Base-by-base conservation (phyloP, 2,329 filamentous ascomycete species). In the Dactylella cylindrospora region DNA sequence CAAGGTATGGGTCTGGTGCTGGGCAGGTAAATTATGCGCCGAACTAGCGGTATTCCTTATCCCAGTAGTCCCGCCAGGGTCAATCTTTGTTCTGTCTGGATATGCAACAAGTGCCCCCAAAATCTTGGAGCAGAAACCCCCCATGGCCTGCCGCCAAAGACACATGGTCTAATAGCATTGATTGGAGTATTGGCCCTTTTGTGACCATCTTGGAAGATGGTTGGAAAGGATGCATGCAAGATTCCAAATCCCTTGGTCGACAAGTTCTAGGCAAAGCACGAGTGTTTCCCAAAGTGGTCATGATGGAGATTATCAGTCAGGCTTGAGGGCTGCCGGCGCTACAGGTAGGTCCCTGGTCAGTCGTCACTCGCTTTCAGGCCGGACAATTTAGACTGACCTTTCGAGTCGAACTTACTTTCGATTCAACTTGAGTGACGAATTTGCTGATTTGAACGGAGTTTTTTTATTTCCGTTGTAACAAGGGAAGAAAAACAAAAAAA, bases 231-330 rank as follows among this genome's bases (percentile, higher is more conserved):
- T 49, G 40, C 41, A 61, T 53, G 41, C 55, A 61, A 22, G 40
- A 61, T 61, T 61, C 41, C 55, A 61, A 61, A 61, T 61, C 55
- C 41, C 47, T 61, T 61, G 55, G 31, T 26, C 41, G 46, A 53
- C 47, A 53, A 53, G 55, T 36, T 25, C 47, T 61, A 47, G 47
- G 55, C 55, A 53, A 47, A 44, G 55, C 41, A 53, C 22, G 41
- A 61, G 36, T 36, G 23, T 41, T 61, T 46, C 55, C 55, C 28
- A 53, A 61, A 61, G 13, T 13, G 55, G 55, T 25, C 55, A 51
- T 32, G 47, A 53, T 49, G 44, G 29, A 61, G 55, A 53, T 25
- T 53, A 61, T 61, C 55, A 61, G 26, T 53, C 55, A 38, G 46
- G 52, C 52, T 61, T 45, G 55, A 53, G 55, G 38, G 38, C 49